Percentiles rank a stretch among this genome's conserved stretches.
phyloP scores from a whole-genome alignment of 345 rosid species.

The Mangifera indica region DNA sequence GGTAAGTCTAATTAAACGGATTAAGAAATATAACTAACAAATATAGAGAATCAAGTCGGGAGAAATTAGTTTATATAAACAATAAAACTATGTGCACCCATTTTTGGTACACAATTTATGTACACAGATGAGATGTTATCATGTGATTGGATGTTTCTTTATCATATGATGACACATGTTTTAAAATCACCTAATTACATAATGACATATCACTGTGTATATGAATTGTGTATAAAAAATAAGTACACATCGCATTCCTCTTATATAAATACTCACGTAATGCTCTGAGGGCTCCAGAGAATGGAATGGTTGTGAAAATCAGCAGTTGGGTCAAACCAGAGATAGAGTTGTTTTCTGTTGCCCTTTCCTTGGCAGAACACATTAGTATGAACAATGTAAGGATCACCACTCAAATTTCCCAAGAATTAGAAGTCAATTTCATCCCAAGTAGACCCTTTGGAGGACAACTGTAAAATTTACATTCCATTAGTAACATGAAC shows the following conservation, averaged over 20 bases:
- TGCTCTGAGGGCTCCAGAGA: constrained; percentile 58
- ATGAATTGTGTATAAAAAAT: no score
- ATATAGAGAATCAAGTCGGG: not conserved
- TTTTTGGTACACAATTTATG: no score
- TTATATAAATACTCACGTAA: constrained; percentile 37
- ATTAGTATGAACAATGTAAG: constrained; percentile 65
- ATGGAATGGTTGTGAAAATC: constrained; percentile 69
- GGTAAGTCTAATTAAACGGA: no score
- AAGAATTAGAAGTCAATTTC: constrained; percentile 72
- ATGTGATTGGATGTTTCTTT: no score
- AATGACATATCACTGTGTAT: no score
- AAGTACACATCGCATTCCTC: no score
- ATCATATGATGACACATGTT: no score
- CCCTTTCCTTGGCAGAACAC: constrained; percentile 61
- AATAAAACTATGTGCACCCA: no score
- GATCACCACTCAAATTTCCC: constrained; percentile 59
- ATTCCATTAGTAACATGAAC: not conserved
- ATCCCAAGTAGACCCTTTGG: constrained; percentile 60
- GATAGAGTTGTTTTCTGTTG: constrained; percentile 57
- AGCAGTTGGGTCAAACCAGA: constrained; percentile 67
- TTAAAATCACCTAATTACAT: no score
- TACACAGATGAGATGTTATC: no score
- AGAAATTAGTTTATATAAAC: no score
- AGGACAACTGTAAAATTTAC: constrained; percentile 39
- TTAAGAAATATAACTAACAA: no score